Base-by-base conservation (phyloP, 169 alveolate genomes). In the Plasmodium vivax region DNA sequence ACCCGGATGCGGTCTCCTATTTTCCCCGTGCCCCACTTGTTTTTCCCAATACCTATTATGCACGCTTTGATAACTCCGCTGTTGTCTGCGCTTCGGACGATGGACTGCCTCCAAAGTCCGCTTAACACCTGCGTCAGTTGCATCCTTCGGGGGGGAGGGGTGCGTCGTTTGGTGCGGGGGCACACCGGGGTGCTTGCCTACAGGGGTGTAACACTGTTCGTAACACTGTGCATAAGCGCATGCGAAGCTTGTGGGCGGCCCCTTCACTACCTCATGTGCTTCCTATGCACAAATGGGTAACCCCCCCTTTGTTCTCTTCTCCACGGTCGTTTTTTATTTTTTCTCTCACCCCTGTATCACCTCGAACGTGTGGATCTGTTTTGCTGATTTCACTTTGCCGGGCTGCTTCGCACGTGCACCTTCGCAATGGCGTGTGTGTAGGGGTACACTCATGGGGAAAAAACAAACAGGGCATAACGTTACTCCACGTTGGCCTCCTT, bases 31-130 rank as follows among this genome's bases (percentile, higher is more conserved):
- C 98, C 98, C 95, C 96, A 96, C 38, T 94, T 90, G 73, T 92
- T 96, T 54, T 96, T 93, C 0, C 98, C 98, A 54, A 96, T 73
- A 14, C 98, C 98, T 38, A 96, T 96, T 72, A 96, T 96, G 74
- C 98, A 96, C 6, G 97, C 98, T 93, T 96, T 96, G n/a, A 96
- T 92, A 30, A 96, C 95, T 16, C 98, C 98, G 41, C 96, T 95
- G 68, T 95, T 95, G 91, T 96, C 98, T 45, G 97, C 97, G 79
- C 98, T 95, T 77, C 96, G 91, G 43, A 96, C 84, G 10, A 96
- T 95, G 30, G 98, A 96, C 93, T 95, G 95, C 83, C 96, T 84
- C 95, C 96, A 97, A 12, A 96, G 93, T 12, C 98, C 98, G n/a
- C 45, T 38, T 5, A 95, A 87, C 14, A 94, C 43, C n/a, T 72